phyloP scores from a whole-genome alignment of 306 rosid species.

The Cucumis sativus region Cucumber_9930_V3 NC_026660.2:28198501-28199000 shows the following conservation, averaged over 20 bases:
- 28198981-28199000: not conserved
- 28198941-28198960: conserved; percentile 21
- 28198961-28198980: not conserved
- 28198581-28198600: not conserved
- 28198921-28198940: conserved; percentile 51
- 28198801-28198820: not conserved
- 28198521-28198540: not conserved
- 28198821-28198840: not conserved
- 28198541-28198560: not conserved
- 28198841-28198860: conserved; percentile 3
- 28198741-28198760: not conserved
- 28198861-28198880: conserved; percentile 59
- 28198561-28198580: not conserved
- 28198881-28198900: conserved; percentile 73
- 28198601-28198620: not conserved
- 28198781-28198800: not conserved
- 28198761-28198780: not conserved
- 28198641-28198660: not conserved
- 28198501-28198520: conserved; percentile 39
- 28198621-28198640: not conserved
- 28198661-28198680: not conserved
- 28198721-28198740: not conserved
- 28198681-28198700: not conserved
- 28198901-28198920: conserved; percentile 43
- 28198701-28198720: not conserved